These are phyloP conservation scores for Musa balbisiana DNA, from an alignment of 202 grass and related monocot genomes.

Conservation along the genomic window DNA sequence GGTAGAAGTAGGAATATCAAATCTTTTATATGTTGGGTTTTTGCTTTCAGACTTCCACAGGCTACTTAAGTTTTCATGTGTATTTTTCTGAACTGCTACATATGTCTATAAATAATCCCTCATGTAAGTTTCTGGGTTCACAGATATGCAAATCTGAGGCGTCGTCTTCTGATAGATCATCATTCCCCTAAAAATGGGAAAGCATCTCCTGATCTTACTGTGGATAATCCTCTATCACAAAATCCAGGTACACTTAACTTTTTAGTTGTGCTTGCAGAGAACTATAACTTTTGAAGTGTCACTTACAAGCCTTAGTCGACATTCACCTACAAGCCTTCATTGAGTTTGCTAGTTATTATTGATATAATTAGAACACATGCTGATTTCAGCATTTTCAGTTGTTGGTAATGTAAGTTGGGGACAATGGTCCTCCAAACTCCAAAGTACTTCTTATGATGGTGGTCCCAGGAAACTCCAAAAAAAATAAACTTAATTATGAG, in stretches of 20 bases:
- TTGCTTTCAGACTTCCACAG: background rate
- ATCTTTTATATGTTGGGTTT: background rate
- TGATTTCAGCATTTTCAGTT: background rate
- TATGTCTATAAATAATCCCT: background rate
- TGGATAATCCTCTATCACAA: conserved; percentile 95
- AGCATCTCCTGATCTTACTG: conserved; percentile 43
- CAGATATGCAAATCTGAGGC: conserved; percentile 76
- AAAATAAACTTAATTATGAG: background rate
- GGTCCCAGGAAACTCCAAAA: background rate
- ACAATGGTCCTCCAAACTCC: background rate
- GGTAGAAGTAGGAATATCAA: background rate
- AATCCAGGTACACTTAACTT: conserved; percentile 56
- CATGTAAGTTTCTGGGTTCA: background rate
- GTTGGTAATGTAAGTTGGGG: background rate
- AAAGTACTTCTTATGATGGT: background rate
- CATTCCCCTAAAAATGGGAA: conserved; percentile 55
- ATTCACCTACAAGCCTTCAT: background rate
- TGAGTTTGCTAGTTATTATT: background rate
- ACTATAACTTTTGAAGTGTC: background rate
- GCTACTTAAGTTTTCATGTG: background rate
- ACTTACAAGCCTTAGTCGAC: too few relatives aligned
- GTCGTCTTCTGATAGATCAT: conserved; percentile 58
- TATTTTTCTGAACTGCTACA: background rate
- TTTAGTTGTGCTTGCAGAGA: too few relatives aligned
- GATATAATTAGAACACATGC: background rate